Evolutionary conservation across 148 eudicot species (phyloP), one percentile per base, ranked within the genome.

Genomic region (Linanthus parryae): DNA sequence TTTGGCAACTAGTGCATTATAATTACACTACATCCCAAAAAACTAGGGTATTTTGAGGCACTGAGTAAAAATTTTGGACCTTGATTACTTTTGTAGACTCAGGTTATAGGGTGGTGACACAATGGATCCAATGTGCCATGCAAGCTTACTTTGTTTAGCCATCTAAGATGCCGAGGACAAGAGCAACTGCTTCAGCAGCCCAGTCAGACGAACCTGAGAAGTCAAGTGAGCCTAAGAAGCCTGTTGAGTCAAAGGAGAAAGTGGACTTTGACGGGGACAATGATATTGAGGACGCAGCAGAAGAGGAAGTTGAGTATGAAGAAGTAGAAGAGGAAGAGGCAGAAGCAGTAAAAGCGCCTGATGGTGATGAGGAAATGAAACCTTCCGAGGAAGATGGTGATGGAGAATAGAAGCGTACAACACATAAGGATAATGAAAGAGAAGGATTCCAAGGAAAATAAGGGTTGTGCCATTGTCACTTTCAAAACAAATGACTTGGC

Each of bases 401-500:
- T 59, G 67, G 41, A 47, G 70, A 74, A 26, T 73, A 73, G 79
- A 64, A 47, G 60, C 53, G 24, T 30, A 54, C 25, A 52, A 50
- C 82, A 91, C 94, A 85, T 92, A 36, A 76, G 96, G 53, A 64
- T 92, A 66, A 87, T 92, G 91, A 84, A 80, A 70, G 82, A 75
- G 25, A 87, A 80, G 75, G 84, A 75, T 61, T 67, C 87, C 5
- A 71, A 70, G 22, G 85, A 77, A 65, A 88, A 80, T 68, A 88
- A 88, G 53, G 99, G 96, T 17, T 94, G 84, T 78, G 95, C 95
- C 57, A 88, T 94, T 77, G 88, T 88, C 37, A 88, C 83, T 70
- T 94, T 79, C 57, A 69, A 69, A 63, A 84, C 76, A 10, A 82
- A 88, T 61, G 96, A 94, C 12, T 53, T 94, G 79, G 99, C 99